Evolutionary conservation across 1,284 basidiomycete species (phyloP).

Genomic region (Psilocybe mexicana): DNA sequence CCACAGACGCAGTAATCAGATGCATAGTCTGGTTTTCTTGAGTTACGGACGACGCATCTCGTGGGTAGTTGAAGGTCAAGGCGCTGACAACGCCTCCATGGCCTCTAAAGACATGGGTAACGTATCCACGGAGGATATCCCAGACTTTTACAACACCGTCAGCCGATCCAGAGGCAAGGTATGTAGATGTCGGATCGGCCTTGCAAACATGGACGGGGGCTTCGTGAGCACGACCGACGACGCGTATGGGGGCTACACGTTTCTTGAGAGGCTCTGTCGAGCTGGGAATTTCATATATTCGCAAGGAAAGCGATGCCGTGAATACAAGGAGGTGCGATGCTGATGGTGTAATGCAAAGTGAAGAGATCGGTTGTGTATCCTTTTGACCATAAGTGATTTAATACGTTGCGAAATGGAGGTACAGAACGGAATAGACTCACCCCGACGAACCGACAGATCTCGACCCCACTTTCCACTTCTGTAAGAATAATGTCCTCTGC

Average conservation of each 20-base stretch:
- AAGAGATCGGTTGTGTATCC: constrained; percentile 66
- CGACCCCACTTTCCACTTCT: constrained; percentile 70
- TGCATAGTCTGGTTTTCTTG: constrained; percentile 64
- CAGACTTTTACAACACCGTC: constrained; percentile 98
- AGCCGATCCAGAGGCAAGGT: constrained; percentile 93
- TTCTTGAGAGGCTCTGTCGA: constrained; percentile 45
- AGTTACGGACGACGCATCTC: constrained; percentile 49
- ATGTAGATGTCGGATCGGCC: constrained; percentile 83
- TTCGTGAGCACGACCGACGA: constrained; percentile 83
- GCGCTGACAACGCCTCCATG: constrained; percentile 96
- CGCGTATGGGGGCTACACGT: constrained; percentile 64
- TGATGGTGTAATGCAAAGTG: constrained; percentile 69
- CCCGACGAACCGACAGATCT: constrained; percentile 80
- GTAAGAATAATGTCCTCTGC: constrained; percentile 86
- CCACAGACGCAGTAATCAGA: constrained; percentile 87
- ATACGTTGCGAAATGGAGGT: constrained; percentile 7
- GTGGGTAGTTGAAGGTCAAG: constrained; percentile 77
- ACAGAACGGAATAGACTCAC: constrained; percentile 50
- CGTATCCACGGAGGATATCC: constrained; percentile 86
- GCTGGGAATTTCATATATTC: constrained; percentile 63
- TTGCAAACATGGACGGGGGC: constrained; percentile 91
- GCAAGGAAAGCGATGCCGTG: constrained; percentile 69
- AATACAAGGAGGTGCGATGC: constrained; percentile 64
- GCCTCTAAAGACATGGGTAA: constrained; percentile 94
- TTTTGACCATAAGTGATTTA: constrained; percentile 27